Conservation (phyloP, 1,284 basidiomycete species). For the Cryptococcus jaspeensis region DNA sequence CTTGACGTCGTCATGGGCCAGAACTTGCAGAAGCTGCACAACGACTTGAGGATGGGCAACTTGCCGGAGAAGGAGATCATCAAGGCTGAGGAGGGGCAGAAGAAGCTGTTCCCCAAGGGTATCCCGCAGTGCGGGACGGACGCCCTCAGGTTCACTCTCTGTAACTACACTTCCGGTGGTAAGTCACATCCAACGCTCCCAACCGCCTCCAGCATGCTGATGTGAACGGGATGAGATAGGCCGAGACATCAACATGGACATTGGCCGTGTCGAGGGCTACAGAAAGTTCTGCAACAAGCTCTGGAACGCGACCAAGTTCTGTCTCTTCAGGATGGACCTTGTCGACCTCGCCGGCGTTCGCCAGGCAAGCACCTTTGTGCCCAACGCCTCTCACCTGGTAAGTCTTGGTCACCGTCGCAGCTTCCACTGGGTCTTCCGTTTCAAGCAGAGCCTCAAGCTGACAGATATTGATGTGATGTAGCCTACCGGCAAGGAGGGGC, state of each 20-base stretch:
- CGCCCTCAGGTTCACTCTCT: slow-evolving; percentile 90
- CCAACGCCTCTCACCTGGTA: slow-evolving; percentile 68
- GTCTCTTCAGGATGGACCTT: slow-evolving; percentile 84
- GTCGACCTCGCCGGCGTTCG: slow-evolving; percentile 49
- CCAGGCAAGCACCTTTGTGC: slow-evolving; percentile 65
- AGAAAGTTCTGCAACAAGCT: slow-evolving; percentile 99
- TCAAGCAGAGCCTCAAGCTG: neutral
- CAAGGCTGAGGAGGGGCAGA: slow-evolving; percentile 92
- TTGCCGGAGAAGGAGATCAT: slow-evolving; percentile 89
- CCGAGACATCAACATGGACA: slow-evolving; percentile 94
- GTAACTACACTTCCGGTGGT: slow-evolving; percentile 86
- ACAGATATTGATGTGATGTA: slow-evolving; percentile 38
- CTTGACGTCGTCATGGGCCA: slow-evolving; percentile 92
- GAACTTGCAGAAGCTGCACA: slow-evolving; percentile 77
- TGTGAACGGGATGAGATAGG: slow-evolving; percentile 53
- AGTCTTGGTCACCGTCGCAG: slow-evolving; percentile 11
- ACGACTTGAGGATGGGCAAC: slow-evolving; percentile 87
- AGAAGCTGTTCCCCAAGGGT: slow-evolving; percentile 98
- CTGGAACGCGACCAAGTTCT: slow-evolving; percentile 99
- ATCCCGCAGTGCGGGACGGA: slow-evolving; percentile 99
- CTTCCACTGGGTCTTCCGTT: neutral
- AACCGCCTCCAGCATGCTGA: neutral
- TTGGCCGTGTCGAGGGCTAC: slow-evolving; percentile 96
- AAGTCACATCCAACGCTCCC: slow-evolving; percentile 19
- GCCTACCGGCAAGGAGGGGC: slow-evolving; percentile 83